Conservation (phyloP, 2,329 filamentous ascomycete species). For the Penicillium corylophilum region DNA sequence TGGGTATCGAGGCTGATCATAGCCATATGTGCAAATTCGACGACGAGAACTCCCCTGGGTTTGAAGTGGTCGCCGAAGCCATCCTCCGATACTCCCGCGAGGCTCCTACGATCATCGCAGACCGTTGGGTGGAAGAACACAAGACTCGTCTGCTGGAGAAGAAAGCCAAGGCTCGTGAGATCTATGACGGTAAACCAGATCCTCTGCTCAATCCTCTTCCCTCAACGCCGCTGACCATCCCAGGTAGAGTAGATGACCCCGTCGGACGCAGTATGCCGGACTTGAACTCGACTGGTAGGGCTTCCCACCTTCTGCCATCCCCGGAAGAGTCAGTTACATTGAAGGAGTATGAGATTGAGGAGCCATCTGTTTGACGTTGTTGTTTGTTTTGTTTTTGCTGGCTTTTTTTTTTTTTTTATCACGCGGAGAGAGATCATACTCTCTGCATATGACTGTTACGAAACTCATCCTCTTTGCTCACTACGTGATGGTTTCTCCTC, state of each 20-base stretch:
- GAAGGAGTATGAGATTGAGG: constrained; percentile 41
- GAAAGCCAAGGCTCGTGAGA: constrained; percentile 38
- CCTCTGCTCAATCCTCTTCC: neutral
- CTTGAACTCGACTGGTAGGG: constrained; percentile 33
- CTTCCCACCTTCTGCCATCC: constrained; percentile 31
- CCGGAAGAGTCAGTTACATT: constrained; percentile 30
- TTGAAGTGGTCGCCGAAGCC: constrained; percentile 53
- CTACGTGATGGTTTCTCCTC: neutral
- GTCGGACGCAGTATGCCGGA: constrained; percentile 27
- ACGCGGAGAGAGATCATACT: neutral
- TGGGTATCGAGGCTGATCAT: constrained; percentile 73
- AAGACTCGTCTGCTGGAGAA: constrained; percentile 37
- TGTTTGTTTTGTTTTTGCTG: neutral
- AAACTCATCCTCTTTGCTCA: neutral
- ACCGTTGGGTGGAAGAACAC: constrained; percentile 62
- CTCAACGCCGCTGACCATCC: constrained; percentile 4
- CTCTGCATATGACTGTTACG: neutral
- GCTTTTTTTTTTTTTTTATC: neutral
- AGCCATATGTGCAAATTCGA: constrained; percentile 72
- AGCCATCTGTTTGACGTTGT: constrained; percentile 25
- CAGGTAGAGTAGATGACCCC: constrained; percentile 19
- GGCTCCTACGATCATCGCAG: constrained; percentile 54
- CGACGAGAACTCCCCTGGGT: constrained; percentile 64
- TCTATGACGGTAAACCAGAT: constrained; percentile 32
- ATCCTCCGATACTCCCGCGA: constrained; percentile 49